phyloP scores from a whole-genome alignment of 805 yeast genomes.

The Kregervanrija fluxuum region DNA sequence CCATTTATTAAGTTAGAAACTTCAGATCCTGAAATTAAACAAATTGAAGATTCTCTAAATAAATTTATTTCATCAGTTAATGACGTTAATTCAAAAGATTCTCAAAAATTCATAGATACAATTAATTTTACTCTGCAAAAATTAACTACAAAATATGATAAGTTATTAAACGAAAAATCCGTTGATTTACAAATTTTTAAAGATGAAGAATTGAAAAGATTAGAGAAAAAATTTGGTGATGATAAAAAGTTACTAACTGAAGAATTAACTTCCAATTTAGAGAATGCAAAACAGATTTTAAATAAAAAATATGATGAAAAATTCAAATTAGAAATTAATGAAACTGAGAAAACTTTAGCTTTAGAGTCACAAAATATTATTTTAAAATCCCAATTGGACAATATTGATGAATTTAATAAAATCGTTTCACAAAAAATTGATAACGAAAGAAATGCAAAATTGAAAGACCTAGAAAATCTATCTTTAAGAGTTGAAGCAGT shows the following conservation, averaged over 20 bases:
- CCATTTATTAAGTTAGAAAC: conserved; percentile 27
- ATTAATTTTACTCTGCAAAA: conserved; percentile 16
- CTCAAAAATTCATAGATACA: conserved; percentile 16
- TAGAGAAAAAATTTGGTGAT: conserved; percentile 24
- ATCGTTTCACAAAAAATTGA: conserved; percentile 55
- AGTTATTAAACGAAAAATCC: conserved; percentile 23
- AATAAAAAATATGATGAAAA: conserved; percentile 52
- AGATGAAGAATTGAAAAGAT: conserved; percentile 2
- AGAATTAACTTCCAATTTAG: conserved; percentile 53
- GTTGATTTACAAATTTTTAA: conserved; percentile 13
- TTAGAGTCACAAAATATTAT: conserved; percentile 72
- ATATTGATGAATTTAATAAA: conserved; percentile 58
- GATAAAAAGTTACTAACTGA: conserved; percentile 46
- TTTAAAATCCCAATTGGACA: conserved; percentile 56
- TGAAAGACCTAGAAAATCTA: conserved; percentile 59
- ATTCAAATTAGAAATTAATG: conserved; percentile 57
- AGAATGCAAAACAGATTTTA: conserved; percentile 51
- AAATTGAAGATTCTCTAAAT: conserved; percentile 29
- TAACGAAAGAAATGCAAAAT: conserved; percentile 70
- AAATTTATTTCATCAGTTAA: conserved; percentile 26
- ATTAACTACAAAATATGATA: conserved; percentile 18
- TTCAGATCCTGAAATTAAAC: conserved; percentile 28
- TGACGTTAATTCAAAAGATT: conserved; percentile 13
- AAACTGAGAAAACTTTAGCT: conserved; percentile 55
- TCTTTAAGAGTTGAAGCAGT: conserved; percentile 47